Evolutionary conservation across 2,329 filamentous ascomycete genomes (phyloP).

Genomic region (Clonostachys rosea): DNA sequence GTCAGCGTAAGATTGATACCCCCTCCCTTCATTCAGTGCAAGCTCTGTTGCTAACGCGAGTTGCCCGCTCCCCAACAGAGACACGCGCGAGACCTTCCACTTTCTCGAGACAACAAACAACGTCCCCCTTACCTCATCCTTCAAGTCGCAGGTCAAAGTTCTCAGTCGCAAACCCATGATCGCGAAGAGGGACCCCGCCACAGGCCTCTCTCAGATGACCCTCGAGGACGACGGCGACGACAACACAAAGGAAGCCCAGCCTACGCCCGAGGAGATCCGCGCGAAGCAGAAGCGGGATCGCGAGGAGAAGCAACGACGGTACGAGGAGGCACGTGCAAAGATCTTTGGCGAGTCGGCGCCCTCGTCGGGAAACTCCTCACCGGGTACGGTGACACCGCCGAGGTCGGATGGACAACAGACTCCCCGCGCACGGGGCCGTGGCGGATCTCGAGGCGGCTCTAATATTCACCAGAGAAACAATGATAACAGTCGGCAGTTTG

Average conservation of each 20-base stretch:
- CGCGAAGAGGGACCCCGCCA: constrained; percentile 50
- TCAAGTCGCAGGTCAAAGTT: constrained; percentile 80
- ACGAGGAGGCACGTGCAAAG: constrained; percentile 83
- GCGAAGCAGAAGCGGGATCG: constrained; percentile 73
- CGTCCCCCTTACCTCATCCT: constrained; percentile 59
- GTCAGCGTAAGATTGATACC: constrained; percentile 60
- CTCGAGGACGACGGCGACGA: constrained; percentile 61
- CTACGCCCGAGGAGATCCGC: constrained; percentile 72
- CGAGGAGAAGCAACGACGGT: constrained; percentile 86
- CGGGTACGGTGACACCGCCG: constrained; percentile 57
- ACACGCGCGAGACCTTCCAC: constrained; percentile 69
- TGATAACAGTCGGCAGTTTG: constrained; percentile 18
- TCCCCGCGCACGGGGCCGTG: constrained; percentile 38
- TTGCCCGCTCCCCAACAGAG: constrained; percentile 37
- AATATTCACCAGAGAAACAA: constrained; percentile 20
- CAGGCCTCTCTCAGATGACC: constrained; percentile 39
- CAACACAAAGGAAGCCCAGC: constrained; percentile 55
- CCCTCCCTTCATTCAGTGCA: neutral
- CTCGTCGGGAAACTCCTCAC: constrained; percentile 55
- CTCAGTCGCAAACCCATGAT: constrained; percentile 76
- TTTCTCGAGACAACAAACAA: constrained; percentile 64
- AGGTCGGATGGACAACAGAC: constrained; percentile 22
- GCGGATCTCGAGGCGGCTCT: constrained; percentile 17
- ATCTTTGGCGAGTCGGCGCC: constrained; percentile 67
- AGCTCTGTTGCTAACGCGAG: neutral